Base-by-base conservation (phyloP, 2,329 filamentous ascomycete genomes). In the Chalaropsis ovoidea region DNA sequence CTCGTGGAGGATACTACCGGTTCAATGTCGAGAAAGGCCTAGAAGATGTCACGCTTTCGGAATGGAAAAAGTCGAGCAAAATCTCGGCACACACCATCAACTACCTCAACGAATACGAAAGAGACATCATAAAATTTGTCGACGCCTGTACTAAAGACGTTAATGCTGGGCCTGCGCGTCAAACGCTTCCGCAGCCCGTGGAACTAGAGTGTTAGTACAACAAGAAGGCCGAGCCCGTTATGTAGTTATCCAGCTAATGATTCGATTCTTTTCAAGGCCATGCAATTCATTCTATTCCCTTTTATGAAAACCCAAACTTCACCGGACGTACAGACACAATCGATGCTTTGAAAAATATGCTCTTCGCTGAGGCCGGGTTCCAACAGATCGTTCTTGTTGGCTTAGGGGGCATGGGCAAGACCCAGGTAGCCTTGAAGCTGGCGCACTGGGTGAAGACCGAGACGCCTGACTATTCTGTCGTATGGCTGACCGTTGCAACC, bases 21-120 rank as follows among this genome's bases (percentile, higher is more conserved):
- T 72, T 73, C 63, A 71, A 71, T 43, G 72, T 73, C 1, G 69
- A 71, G 15, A 67, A 66, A n/a, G 72, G 72, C 7, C 63, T 74
- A 10, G 45, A 71, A 35, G 69, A 72, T 61, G 64, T 72, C 24
- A 70, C 67, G 0, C 56, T 72, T 8, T 69, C 71, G 0, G 71
- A 73, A 41, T 73, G 70, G 71, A 61, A 71, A 41, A 71, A 70
- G 62, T 41, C 66, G 5, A 70, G 68, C 56, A 62, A 17, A 17
- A 71, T 72, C 24, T 68, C 69, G 3, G 65, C 70, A 41, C 70
- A 71, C 42, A 71, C 70, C 1, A 27, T 56, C 19, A 71, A 69
- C 43, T 71, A 71, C 63, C 31, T 71, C 7, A 63, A 27, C 1
- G 67, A 70, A 13, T 68, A 54, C 49, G 24, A 54, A 54, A 2